Percentiles rank a stretch among this genome's conserved stretches.
Conservation (phyloP, 176 grass and related monocot genomes). For the Bothriochloa decipiens region DNA sequence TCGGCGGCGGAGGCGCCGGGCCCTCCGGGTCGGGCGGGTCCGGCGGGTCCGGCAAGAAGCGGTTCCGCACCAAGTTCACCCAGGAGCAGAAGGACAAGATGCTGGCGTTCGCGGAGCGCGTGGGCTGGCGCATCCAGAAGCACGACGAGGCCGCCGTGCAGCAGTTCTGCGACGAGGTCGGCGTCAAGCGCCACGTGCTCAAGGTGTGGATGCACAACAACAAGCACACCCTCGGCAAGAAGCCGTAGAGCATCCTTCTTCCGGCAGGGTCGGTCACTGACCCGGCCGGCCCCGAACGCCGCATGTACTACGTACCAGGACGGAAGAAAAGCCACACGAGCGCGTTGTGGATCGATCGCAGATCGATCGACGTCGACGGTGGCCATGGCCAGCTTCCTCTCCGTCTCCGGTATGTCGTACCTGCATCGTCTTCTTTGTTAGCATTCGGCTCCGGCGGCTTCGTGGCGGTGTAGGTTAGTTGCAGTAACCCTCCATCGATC, state of each 20-base stretch:
- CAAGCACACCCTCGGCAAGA: constrained; percentile 95
- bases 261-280: too few relatives aligned
- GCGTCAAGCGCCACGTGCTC: constrained; percentile 86
- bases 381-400: constrained; percentile 3
- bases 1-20: constrained; percentile 19
- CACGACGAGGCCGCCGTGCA: constrained; percentile 91
- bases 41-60: constrained; percentile 77
- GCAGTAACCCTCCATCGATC: background rate
- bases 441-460: constrained; percentile 11
- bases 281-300: background rate
- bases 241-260: constrained; percentile 40
- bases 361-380: background rate
- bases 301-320: background rate
- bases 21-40: constrained; percentile 55
- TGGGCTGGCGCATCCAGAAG: constrained; percentile 96
- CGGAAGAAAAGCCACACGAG: background rate
- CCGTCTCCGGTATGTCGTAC: constrained; percentile 22
- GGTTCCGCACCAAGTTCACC: constrained; percentile 86
- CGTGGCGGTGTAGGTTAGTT: constrained; percentile 40
- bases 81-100: constrained; percentile 97
- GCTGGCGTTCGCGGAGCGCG: constrained; percentile 80
- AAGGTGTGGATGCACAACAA: constrained; percentile 99
- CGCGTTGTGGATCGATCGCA: background rate
- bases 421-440: constrained; percentile 22
- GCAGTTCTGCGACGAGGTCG: constrained; percentile 82